Conservation (phyloP, 2,329 filamentous ascomycete genomes). For the Bipolaris victoriae region DNA sequence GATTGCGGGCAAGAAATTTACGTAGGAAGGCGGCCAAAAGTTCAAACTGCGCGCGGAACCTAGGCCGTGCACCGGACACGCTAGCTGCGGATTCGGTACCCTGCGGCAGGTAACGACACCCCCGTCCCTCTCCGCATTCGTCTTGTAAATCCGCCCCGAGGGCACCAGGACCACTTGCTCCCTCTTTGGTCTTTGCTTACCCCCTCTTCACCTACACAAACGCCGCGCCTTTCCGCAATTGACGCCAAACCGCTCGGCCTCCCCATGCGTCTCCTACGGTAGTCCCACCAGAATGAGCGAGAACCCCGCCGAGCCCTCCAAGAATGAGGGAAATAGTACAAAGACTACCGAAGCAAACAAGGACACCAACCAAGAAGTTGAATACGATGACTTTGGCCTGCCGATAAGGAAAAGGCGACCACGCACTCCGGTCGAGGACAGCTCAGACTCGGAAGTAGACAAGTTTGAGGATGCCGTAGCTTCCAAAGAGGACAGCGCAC, state of each 20-base stretch:
- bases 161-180: slow-evolving; percentile 15
- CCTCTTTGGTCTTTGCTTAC: slow-evolving; percentile 10
- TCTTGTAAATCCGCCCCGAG: slow-evolving; percentile 16
- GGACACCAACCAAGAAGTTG: slow-evolving; percentile 37
- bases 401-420: slow-evolving; percentile 61
- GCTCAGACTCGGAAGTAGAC: slow-evolving; percentile 34
- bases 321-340: slow-evolving; percentile 28
- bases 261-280: slow-evolving; percentile 22
- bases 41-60: slow-evolving; percentile 15
- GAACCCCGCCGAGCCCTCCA: slow-evolving; percentile 38
- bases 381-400: slow-evolving; percentile 74
- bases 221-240: slow-evolving; percentile 1
- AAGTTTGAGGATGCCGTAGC: slow-evolving; percentile 39
- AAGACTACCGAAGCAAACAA: slow-evolving; percentile 19
- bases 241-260: slow-evolving; percentile 5
- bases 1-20: slow-evolving; percentile 19
- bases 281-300: slow-evolving; percentile 36
- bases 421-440: slow-evolving; percentile 36
- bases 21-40: slow-evolving; percentile 16
- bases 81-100: slow-evolving; percentile 15
- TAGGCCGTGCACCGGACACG: slow-evolving; percentile 17
- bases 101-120: slow-evolving; percentile 22
- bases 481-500: slow-evolving; percentile 30
- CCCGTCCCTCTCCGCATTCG: slow-evolving; percentile 25
- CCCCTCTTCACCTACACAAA: background rate